A percentile compares a stretch with the other conserved stretches of the same genome.
Conservation (phyloP, 345 rosid species). For the Hirschfeldia incana region DNA sequence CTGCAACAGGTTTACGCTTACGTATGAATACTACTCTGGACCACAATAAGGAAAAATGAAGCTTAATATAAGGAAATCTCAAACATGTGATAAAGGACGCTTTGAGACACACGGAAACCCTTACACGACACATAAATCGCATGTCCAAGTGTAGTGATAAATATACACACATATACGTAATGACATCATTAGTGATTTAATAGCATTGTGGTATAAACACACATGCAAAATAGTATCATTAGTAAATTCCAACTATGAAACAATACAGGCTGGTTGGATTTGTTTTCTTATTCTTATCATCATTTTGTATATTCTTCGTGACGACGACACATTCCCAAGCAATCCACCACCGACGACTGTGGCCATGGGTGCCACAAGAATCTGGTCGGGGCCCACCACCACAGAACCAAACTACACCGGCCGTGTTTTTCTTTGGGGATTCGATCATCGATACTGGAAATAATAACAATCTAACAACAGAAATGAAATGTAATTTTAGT, state of each 20-base stretch:
- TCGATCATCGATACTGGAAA: slow-evolving; percentile 52
- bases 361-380: slow-evolving; percentile 36
- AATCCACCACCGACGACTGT: slow-evolving; percentile 18
- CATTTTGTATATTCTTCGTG: slow-evolving; percentile 11
- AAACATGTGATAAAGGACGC: slow-evolving; percentile 29
- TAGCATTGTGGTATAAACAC: not conserved
- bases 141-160: slow-evolving; percentile 6
- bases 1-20: slow-evolving; percentile 9
- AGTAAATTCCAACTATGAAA: not conserved
- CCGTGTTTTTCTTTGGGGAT: slow-evolving; percentile 53
- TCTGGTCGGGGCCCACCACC: not conserved
- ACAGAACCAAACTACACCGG: slow-evolving; percentile 32
- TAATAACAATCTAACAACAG: slow-evolving; percentile 35
- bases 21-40: not conserved
- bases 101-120: slow-evolving; percentile 29
- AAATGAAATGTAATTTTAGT: not conserved
- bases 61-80: slow-evolving; percentile 26
- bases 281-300: slow-evolving; percentile 11
- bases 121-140: slow-evolving; percentile 21
- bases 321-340: slow-evolving; percentile 28
- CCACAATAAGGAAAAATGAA: slow-evolving; percentile 18
- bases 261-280: not conserved
- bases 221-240: not conserved
- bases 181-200: too few relatives aligned
- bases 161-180: not conserved